phyloP scores from a whole-genome alignment of 2,329 filamentous ascomycete genomes.

The Trichothecium sympodiale region DNA sequence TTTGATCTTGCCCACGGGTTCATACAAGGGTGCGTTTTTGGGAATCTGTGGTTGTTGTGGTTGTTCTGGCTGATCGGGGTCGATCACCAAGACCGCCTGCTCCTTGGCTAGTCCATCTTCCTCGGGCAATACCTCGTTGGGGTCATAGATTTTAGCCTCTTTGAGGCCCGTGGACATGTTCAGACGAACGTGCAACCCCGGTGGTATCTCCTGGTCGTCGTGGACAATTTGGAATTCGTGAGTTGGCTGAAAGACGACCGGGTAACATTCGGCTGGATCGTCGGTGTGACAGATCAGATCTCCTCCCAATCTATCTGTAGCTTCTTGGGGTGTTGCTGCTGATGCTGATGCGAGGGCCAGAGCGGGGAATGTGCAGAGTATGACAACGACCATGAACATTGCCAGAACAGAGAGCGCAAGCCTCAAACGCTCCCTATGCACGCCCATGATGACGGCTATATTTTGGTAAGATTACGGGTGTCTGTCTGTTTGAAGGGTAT shows the following conservation, averaged over 20 bases:
- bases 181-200: slow-evolving; percentile 54
- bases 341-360: slow-evolving; percentile 16
- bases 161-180: slow-evolving; percentile 53
- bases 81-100: slow-evolving; percentile 41
- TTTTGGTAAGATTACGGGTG: too few species aligned
- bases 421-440: not conserved
- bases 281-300: slow-evolving; percentile 55
- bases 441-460: not conserved
- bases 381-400: slow-evolving; percentile 14
- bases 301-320: slow-evolving; percentile 26
- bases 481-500: too few species aligned
- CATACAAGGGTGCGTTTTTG: slow-evolving; percentile 43
- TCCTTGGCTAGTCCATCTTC: slow-evolving; percentile 42
- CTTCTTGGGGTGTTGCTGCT: slow-evolving; percentile 17
- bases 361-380: slow-evolving; percentile 15
- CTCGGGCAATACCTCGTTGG: slow-evolving; percentile 44
- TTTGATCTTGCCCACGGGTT: slow-evolving; percentile 45
- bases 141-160: slow-evolving; percentile 56
- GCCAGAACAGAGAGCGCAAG: slow-evolving; percentile 3
- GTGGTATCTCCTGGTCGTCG: slow-evolving; percentile 53
- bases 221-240: slow-evolving; percentile 52
- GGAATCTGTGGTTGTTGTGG: slow-evolving; percentile 20
- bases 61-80: slow-evolving; percentile 24
- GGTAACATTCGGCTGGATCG: slow-evolving; percentile 53
- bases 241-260: slow-evolving; percentile 51